Conservation (phyloP, 2,329 filamentous ascomycete genomes). For the Aquanectria penicillioides region DNA sequence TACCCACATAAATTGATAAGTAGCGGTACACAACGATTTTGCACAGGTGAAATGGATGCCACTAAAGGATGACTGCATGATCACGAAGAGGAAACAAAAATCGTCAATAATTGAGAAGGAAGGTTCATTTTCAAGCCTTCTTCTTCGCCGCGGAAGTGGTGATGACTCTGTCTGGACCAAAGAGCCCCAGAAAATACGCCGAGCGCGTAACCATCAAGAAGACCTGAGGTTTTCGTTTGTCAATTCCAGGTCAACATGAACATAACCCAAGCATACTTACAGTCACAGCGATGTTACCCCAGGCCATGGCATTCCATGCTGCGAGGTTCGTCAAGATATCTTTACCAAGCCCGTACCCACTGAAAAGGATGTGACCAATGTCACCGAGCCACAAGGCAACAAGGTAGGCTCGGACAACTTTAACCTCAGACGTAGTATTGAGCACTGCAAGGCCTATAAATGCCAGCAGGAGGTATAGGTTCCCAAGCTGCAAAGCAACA, state of each 20-base stretch:
- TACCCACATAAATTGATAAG: no score
- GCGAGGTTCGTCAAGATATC: slow-evolving; percentile 61
- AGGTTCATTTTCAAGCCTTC: slow-evolving; percentile 33
- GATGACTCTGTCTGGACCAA: slow-evolving; percentile 59
- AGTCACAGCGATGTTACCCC: slow-evolving; percentile 77
- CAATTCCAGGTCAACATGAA: not conserved
- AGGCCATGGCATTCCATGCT: slow-evolving; percentile 76
- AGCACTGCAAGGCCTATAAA: slow-evolving; percentile 72
- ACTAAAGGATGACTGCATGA: no score
- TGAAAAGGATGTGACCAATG: slow-evolving; percentile 73
- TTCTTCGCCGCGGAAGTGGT: slow-evolving; percentile 37
- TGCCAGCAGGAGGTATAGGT: slow-evolving; percentile 73
- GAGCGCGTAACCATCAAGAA: slow-evolving; percentile 67
- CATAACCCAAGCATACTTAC: slow-evolving; percentile 49
- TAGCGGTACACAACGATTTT: no score
- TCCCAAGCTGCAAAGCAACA: slow-evolving; percentile 75
- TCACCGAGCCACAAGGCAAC: slow-evolving; percentile 73
- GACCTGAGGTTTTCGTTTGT: slow-evolving; percentile 45
- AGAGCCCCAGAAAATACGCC: slow-evolving; percentile 67
- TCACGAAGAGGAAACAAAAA: no score
- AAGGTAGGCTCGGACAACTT: slow-evolving; percentile 74
- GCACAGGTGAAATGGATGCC: no score
- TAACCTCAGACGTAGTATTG: slow-evolving; percentile 70
- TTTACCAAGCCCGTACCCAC: slow-evolving; percentile 66
- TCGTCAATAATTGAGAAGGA: no score